These are phyloP conservation scores for Phaeosphaeria sp. DNA, from an alignment of 2,329 filamentous ascomycete species.

Conservation along the genomic window DNA sequence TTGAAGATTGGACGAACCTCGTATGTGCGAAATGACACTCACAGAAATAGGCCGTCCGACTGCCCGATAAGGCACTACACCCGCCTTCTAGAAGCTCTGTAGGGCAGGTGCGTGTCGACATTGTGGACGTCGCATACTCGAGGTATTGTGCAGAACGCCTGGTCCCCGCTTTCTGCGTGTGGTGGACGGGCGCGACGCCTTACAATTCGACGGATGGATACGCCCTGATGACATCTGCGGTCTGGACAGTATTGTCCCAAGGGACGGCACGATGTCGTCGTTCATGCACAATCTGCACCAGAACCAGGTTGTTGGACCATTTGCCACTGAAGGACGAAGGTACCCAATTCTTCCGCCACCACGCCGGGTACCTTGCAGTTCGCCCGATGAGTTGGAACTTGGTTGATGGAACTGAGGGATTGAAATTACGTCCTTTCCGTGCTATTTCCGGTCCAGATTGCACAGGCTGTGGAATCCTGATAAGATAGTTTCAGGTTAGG, in stretches of 20 bases:
- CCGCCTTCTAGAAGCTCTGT: constrained; percentile 7
- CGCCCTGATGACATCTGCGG: not conserved
- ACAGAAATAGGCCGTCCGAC: not conserved
- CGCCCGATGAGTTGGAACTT: not conserved
- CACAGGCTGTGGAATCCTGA: not conserved
- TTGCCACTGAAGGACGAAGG: not conserved
- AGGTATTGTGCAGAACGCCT: not conserved
- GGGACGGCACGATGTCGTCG: not conserved
- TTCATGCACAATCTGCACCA: not conserved
- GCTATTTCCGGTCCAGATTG: not conserved
- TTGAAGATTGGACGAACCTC: constrained; percentile 4
- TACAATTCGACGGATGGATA: not conserved
- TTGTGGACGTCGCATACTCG: not conserved
- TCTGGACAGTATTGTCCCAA: not conserved
- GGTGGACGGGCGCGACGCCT: not conserved
- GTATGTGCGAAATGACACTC: constrained; percentile 4
- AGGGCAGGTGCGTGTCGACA: not conserved
- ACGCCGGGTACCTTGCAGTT: not conserved
- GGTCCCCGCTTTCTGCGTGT: not conserved
- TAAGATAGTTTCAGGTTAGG: not conserved
- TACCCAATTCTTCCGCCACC: not conserved
- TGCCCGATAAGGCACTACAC: not conserved
- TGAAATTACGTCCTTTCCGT: not conserved
- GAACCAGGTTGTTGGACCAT: not conserved
- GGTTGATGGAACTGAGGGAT: not conserved